A percentile compares a stretch with the other conserved stretches of the same genome.
Evolutionary conservation across 176 grass and related monocot genomes (phyloP).

Genomic region (Cenchrus americanus): DNA sequence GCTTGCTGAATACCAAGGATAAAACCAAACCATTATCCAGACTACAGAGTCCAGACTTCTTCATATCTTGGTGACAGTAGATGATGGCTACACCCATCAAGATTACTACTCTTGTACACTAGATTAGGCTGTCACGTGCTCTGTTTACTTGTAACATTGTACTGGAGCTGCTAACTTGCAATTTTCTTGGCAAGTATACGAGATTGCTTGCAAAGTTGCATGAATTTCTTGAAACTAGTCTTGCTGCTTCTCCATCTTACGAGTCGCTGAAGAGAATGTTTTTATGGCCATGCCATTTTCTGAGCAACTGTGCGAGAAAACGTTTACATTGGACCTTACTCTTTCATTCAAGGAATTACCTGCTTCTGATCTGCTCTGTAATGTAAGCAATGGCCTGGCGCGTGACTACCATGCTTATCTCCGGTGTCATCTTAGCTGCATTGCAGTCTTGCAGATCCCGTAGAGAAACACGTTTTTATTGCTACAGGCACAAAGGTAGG

Average conservation of each 20-base stretch:
- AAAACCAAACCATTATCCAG: not conserved
- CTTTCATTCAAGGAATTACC: too few relatives aligned
- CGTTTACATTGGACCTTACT: not conserved
- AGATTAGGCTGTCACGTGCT: not conserved
- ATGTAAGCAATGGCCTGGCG: not conserved
- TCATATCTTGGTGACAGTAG: not conserved
- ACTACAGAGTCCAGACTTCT: not conserved
- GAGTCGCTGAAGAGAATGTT: constrained; percentile 4
- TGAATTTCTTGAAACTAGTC: not conserved
- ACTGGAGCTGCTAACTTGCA: not conserved
- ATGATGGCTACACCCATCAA: constrained; percentile 22
- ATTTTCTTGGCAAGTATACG: not conserved
- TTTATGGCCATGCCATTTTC: not conserved
- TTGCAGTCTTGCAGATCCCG: constrained; percentile 2
- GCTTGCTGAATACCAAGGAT: not conserved
- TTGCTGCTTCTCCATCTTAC: not conserved
- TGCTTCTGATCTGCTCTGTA: not conserved
- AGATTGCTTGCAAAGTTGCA: not conserved
- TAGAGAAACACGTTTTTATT: constrained; percentile 15
- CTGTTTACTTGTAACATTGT: constrained; percentile 26
- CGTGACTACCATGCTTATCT: not conserved
- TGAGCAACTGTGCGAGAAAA: not conserved
- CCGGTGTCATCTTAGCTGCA: not conserved
- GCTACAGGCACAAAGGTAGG: not conserved
- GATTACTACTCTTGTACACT: constrained; percentile 14